Evolutionary conservation across 345 rosid species (phyloP).

Genomic region (Gossypium ekmanianum): DNA sequence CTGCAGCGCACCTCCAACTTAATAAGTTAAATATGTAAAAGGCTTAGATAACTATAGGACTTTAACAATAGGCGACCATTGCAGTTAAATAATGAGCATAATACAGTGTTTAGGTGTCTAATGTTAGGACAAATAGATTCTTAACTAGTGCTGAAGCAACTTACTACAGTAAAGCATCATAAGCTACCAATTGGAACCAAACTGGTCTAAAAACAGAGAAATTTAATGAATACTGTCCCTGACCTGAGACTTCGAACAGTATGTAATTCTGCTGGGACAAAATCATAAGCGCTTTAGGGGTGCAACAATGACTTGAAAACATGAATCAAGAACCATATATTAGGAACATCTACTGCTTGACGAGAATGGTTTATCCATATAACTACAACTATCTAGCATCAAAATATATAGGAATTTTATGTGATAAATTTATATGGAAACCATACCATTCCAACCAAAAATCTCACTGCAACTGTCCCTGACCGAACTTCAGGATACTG

Average conservation of each 20-base stretch:
- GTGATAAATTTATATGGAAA: slow-evolving; percentile 5
- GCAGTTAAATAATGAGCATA: slow-evolving; percentile 4
- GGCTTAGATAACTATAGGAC: background rate
- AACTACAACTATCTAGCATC: background rate
- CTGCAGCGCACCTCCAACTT: slow-evolving; percentile 43
- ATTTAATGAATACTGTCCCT: background rate
- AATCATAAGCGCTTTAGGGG: background rate
- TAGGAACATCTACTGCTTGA: background rate
- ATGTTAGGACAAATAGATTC: background rate
- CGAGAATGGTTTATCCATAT: background rate
- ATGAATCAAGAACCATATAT: background rate
- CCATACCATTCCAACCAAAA: slow-evolving; percentile 96
- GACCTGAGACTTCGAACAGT: background rate
- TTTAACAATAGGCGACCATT: background rate
- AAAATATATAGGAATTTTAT: background rate
- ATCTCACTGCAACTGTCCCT: slow-evolving; percentile 80
- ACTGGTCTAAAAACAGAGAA: background rate
- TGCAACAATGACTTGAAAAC: background rate
- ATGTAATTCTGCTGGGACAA: background rate
- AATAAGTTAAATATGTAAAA: slow-evolving; percentile 19
- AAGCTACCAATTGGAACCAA: background rate
- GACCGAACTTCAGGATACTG: slow-evolving; percentile 74
- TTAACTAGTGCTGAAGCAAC: background rate
- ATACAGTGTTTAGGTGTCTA: background rate
- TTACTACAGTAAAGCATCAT: background rate